These are phyloP conservation scores for Vararia minispora DNA, from an alignment of 768 basidiomycete species.

Conservation along the genomic window DNA sequence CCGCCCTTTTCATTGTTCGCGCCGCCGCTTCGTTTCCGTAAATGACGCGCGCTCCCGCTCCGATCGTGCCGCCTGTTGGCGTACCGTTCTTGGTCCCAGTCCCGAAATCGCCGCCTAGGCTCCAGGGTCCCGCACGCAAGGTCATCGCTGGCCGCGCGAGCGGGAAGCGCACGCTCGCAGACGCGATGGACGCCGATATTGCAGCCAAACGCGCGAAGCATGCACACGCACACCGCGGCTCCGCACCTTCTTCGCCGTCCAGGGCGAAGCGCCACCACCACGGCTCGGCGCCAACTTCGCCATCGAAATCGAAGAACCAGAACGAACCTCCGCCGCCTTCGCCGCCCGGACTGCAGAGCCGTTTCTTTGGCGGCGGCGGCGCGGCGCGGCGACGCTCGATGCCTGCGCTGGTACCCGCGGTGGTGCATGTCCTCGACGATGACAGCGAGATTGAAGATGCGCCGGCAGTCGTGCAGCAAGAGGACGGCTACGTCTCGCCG, in stretches of 20 bases:
- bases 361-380: slow-evolving; percentile 10
- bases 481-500: slow-evolving; percentile 79
- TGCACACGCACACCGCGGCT: slow-evolving; percentile 18
- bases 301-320: slow-evolving; percentile 26
- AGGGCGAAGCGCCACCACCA: too few relatives aligned
- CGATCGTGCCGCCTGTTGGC: not conserved
- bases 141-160: slow-evolving; percentile 43
- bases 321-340: slow-evolving; percentile 21
- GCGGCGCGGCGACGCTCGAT: slow-evolving; percentile 1
- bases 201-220: slow-evolving; percentile 37
- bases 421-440: slow-evolving; percentile 26
- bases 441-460: slow-evolving; percentile 30
- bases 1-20: too few relatives aligned
- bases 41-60: not conserved
- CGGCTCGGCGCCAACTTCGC: too few relatives aligned
- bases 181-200: slow-evolving; percentile 58
- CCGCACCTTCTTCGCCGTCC: too few relatives aligned
- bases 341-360: slow-evolving; percentile 6
- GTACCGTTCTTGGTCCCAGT: slow-evolving; percentile 3
- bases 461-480: slow-evolving; percentile 46
- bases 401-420: too few relatives aligned
- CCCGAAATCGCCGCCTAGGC: slow-evolving; percentile 5
- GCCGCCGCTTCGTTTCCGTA: too few relatives aligned
- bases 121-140: slow-evolving; percentile 5
- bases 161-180: slow-evolving; percentile 65